A percentile compares a stretch with the other conserved stretches of the same genome.
phyloP scores from a whole-genome alignment of 345 rosid species.

The Dimocarpus longan region DNA sequence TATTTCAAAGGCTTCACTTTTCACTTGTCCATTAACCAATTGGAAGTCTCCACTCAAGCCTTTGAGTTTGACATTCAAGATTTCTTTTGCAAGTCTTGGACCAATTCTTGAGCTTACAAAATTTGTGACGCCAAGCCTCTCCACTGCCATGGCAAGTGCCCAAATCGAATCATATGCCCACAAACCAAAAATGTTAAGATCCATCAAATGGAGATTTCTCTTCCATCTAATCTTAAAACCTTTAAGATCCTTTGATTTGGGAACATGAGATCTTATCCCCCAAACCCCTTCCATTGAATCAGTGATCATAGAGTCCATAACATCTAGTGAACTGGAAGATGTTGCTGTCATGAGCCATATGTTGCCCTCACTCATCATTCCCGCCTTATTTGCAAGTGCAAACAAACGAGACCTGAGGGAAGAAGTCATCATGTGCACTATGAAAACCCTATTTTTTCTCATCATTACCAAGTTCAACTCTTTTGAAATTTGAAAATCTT shows the following conservation, averaged over 20 bases:
- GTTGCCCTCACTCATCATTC: conserved; percentile 38
- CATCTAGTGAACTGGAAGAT: conserved; percentile 11
- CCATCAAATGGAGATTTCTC: not conserved
- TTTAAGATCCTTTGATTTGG: not conserved
- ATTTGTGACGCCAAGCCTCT: conserved; percentile 11
- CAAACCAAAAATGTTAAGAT: conserved; percentile 2
- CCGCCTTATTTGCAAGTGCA: conserved; percentile 20
- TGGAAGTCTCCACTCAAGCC: conserved; percentile 21
- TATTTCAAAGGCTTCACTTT: conserved; percentile 42
- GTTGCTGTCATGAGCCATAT: conserved; percentile 44
- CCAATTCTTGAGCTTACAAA: conserved; percentile 21
- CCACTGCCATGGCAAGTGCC: conserved; percentile 18
- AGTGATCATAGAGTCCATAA: not conserved
- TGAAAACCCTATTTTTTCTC: conserved; percentile 56
- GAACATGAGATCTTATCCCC: conserved; percentile 4
- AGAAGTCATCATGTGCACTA: conserved; percentile 49
- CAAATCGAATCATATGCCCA: conserved; percentile 31
- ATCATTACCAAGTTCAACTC: conserved; percentile 53
- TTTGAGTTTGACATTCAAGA: conserved; percentile 8
- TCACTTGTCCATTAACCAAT: conserved; percentile 39
- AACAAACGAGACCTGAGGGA: conserved; percentile 36
- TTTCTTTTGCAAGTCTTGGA: conserved; percentile 4
- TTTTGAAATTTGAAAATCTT: conserved; percentile 36
- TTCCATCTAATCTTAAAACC: conserved; percentile 3
- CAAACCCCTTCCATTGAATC: conserved; percentile 19